These are phyloP conservation scores for Sporodiniella umbellata DNA, from an alignment of 371 early-diverging fungal species.

Conservation along the genomic window DNA sequence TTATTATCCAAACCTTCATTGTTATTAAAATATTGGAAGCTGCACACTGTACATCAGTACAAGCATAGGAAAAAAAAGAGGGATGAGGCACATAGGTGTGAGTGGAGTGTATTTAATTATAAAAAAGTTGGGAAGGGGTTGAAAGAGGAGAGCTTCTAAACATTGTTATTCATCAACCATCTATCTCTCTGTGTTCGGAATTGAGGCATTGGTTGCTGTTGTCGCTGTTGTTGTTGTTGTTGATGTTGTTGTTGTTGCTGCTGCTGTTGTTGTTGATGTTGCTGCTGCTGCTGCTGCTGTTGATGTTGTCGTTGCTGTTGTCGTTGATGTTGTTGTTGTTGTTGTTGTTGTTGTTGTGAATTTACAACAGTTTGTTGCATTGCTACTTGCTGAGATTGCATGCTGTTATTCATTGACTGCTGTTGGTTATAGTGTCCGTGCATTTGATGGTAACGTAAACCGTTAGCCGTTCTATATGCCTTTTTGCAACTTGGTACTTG, in stretches of 20 bases:
- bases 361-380: slow-evolving; percentile 9
- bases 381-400: slow-evolving; percentile 3
- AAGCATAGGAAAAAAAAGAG: no score
- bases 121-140: no score
- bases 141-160: slow-evolving; percentile 3
- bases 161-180: slow-evolving; percentile 14
- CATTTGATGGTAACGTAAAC: slow-evolving; percentile 40
- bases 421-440: slow-evolving; percentile 29
- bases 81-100: neutral
- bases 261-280: slow-evolving; percentile 11
- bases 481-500: slow-evolving; percentile 44
- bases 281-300: slow-evolving; percentile 13
- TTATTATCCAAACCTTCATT: no score
- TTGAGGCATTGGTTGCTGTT: neutral
- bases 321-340: slow-evolving; percentile 18
- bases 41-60: neutral
- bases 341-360: slow-evolving; percentile 15
- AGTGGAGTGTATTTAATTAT: neutral
- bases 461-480: slow-evolving; percentile 42
- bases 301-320: slow-evolving; percentile 19
- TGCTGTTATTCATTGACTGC: neutral
- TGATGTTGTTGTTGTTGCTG: slow-evolving; percentile 18
- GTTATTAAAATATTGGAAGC: no score
- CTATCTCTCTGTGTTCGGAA: slow-evolving; percentile 12
- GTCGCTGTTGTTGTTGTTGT: slow-evolving; percentile 3